A percentile compares a stretch with the other conserved stretches of the same genome.
phyloP scores from a whole-genome alignment of 345 rosid species.

The Bruguiera gymnorhiza region DNA sequence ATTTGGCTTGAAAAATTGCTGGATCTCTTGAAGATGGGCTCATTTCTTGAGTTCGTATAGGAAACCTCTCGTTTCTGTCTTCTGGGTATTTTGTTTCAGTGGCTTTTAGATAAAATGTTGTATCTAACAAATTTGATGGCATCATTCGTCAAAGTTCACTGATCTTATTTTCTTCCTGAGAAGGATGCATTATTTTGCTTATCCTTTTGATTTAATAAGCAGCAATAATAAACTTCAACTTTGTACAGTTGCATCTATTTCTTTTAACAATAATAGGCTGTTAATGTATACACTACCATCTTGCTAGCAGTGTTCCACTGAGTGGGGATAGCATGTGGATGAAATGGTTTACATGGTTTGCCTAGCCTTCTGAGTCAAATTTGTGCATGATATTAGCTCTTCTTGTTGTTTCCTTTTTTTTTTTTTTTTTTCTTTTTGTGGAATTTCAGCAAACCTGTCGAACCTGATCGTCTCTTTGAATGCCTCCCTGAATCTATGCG shows the following conservation, averaged over 20 bases:
- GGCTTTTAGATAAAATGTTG: too few relatives aligned
- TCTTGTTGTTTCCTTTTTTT: background rate
- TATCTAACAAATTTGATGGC: too few relatives aligned
- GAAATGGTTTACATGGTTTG: background rate
- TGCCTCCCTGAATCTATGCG: slow-evolving; percentile 91
- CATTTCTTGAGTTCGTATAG: too few relatives aligned
- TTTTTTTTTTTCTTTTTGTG: slow-evolving; percentile 13
- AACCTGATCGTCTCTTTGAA: slow-evolving; percentile 92
- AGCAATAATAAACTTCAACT: background rate
- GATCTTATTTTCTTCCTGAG: too few relatives aligned
- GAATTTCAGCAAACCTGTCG: slow-evolving; percentile 79
- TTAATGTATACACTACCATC: background rate
- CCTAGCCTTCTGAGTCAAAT: slow-evolving; percentile 9
- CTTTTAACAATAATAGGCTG: background rate
- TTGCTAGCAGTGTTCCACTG: background rate
- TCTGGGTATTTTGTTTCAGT: too few relatives aligned
- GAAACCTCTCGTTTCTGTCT: too few relatives aligned
- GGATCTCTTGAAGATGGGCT: too few relatives aligned
- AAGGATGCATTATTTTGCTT: too few relatives aligned
- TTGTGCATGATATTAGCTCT: slow-evolving; percentile 3
- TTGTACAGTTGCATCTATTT: background rate
- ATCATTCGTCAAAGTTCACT: too few relatives aligned
- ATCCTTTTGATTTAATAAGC: too few relatives aligned
- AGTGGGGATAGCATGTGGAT: slow-evolving; percentile 6
- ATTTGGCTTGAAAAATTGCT: too few relatives aligned